Base-by-base conservation (phyloP, 805 yeast genomes). In the Grigorovia transvaalensis region DNA sequence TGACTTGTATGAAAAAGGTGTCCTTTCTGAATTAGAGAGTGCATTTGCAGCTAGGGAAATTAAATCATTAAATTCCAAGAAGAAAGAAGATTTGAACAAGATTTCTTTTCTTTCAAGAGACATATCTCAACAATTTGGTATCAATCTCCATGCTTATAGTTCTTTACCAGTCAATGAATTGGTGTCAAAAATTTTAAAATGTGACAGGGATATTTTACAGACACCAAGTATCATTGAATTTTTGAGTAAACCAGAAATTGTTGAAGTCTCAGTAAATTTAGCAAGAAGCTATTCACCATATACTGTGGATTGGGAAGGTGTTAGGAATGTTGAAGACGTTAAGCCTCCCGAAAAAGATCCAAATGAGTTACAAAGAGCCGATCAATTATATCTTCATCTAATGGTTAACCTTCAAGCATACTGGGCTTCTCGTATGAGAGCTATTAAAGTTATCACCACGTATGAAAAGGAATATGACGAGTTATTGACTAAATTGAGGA, bases 341-440 rank as follows among this genome's bases (percentile, higher is more conserved):
- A 66, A 68, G 44, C 67, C 71, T 48, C 84, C 88, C 0, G 85
- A 80, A 50, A 85, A 84, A 62, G 86, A 86, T 65, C 83, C 88
- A 1, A 69, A 70, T 35, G 93, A 86, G 50, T 75, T 93, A 53
- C 90, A 90, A 43, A 74, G 98, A 53, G 85, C 96, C 0, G 99
- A 93, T 64, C 79, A 89, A 59, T 71, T 93, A 6, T 93, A 80
- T 62, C 70, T 95, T 57, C 95, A 86, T 61, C 74, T 90, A 51
- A 83, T 89, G 60, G 87, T 82, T 65, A 88, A 93, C 59, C 70
- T 93, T 60, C 85, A 85, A 57, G 82, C 81, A 56, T 93, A 93
- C 66, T 95, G 99, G 99, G 79, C 82, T 55, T 81, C 96, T 1
- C 79, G 99, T 64, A 85, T 91, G 70, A 73, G 96, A 55, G 95